Evolutionary conservation across 78 protist genomes (phyloP).

Genomic region (Monocercomonoides exilis): DNA sequence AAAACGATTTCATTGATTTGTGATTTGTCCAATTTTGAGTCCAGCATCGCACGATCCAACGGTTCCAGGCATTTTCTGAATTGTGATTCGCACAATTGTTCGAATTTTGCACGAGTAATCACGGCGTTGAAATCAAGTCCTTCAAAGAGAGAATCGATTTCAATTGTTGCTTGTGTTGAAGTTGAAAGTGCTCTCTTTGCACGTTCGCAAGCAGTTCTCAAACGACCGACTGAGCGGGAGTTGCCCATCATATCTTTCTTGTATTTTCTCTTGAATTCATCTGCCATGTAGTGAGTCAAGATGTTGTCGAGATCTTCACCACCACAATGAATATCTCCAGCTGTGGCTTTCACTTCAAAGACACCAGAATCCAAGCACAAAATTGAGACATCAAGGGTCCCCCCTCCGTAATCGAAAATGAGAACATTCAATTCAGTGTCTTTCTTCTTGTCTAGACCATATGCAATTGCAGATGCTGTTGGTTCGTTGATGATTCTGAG

Average conservation of each 20-base stretch:
- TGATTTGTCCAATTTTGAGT: constrained; percentile 2
- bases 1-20: constrained; percentile 6
- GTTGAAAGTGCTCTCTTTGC: constrained; percentile 12
- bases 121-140: background rate
- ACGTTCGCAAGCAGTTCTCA: background rate
- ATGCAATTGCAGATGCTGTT: constrained; percentile 41
- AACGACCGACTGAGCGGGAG: background rate
- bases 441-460: constrained; percentile 18
- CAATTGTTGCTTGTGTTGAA: constrained; percentile 12
- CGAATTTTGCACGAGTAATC: background rate
- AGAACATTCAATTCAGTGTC: background rate
- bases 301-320: too few species aligned
- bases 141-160: too few species aligned
- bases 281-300: constrained; percentile 11
- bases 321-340: too few species aligned
- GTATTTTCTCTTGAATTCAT: background rate
- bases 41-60: background rate
- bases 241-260: background rate
- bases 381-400: constrained; percentile 42
- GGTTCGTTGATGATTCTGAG: too few species aligned
- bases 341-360: too few species aligned
- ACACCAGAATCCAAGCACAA: too few species aligned
- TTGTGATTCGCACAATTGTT: background rate
- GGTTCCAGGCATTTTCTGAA: too few species aligned
- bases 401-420: too few species aligned